Evolutionary conservation across 176 grass and related monocot species (phyloP).

Genomic region (Carex littledalei): DNA sequence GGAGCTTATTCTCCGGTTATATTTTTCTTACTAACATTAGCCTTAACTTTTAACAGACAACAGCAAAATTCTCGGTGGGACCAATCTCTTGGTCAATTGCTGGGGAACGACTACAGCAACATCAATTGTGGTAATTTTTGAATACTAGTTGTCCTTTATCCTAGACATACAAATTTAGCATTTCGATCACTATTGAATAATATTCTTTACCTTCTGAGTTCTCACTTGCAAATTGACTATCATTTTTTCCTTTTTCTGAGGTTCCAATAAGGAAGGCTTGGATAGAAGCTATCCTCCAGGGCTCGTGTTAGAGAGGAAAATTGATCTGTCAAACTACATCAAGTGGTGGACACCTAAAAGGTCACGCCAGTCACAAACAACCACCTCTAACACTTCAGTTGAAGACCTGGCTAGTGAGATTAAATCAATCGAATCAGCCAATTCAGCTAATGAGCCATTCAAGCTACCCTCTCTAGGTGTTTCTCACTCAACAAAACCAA

Average conservation of each 20-base stretch:
- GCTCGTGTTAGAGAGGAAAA: slow-evolving; percentile 72
- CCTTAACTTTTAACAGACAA: slow-evolving; percentile 46
- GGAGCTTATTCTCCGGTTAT: neutral
- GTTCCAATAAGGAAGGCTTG: slow-evolving; percentile 61
- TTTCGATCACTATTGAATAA: neutral
- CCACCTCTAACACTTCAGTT: slow-evolving; percentile 22
- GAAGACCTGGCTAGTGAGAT: slow-evolving; percentile 81
- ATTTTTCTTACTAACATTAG: slow-evolving; percentile 17
- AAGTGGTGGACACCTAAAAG: slow-evolving; percentile 95
- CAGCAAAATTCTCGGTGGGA: slow-evolving; percentile 85
- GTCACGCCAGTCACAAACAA: slow-evolving; percentile 52
- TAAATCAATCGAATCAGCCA: slow-evolving; percentile 61
- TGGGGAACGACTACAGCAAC: slow-evolving; percentile 54
- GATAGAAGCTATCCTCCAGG: slow-evolving; percentile 61
- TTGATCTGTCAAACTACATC: slow-evolving; percentile 97
- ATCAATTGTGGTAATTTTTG: slow-evolving; percentile 52
- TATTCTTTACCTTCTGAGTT: neutral
- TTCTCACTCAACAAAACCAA: slow-evolving; percentile 37
- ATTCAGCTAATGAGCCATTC: slow-evolving; percentile 64
- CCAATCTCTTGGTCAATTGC: slow-evolving; percentile 72
- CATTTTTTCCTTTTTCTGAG: slow-evolving; percentile 37
- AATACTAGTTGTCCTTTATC: neutral
- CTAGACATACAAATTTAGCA: slow-evolving; percentile 9
- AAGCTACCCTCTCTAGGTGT: slow-evolving; percentile 82
- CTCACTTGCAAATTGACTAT: slow-evolving; percentile 20